Percentiles rank a stretch among this genome's conserved stretches.
These are phyloP conservation scores for Pseudohyphozyma bogoriensis DNA, from an alignment of 768 basidiomycete species.

Conservation along the genomic window DNA sequence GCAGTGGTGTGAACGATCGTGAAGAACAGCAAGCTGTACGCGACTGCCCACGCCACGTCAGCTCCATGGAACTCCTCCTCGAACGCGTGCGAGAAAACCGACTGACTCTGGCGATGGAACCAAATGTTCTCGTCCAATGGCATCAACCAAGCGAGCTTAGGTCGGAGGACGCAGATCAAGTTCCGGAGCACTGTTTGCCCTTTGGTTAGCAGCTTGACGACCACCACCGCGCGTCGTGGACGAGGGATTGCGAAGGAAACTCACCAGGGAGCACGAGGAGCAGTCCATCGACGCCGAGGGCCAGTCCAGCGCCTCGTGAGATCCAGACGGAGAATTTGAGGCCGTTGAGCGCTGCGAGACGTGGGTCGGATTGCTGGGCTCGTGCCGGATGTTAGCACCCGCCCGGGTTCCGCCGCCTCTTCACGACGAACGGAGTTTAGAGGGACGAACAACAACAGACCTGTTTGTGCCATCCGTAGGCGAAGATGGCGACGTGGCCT, in stretches of 20 bases:
- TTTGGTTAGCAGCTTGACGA: too few species aligned
- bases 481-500: constrained; percentile 61
- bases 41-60: too few species aligned
- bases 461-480: constrained; percentile 57
- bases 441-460: too few species aligned
- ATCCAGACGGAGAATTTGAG: constrained; percentile 78
- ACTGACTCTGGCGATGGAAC: constrained; percentile 49
- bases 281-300: constrained; percentile 74
- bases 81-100: too few species aligned
- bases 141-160: constrained; percentile 67
- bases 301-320: constrained; percentile 83
- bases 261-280: constrained; percentile 68
- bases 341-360: constrained; percentile 63
- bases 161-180: constrained; percentile 70
- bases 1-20: constrained; percentile 84
- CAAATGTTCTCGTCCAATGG: constrained; percentile 91
- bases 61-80: constrained; percentile 52
- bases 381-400: too few species aligned
- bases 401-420: neutral
- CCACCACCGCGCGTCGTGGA: too few species aligned
- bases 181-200: constrained; percentile 60
- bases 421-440: neutral
- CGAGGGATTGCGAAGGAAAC: too few species aligned
- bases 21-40: constrained; percentile 90
- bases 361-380: constrained; percentile 50